Percentiles rank a stretch among this genome's conserved stretches.
Evolutionary conservation across 305 asterid genomes (phyloP).

Genomic region (Fraxinus greggii): DNA sequence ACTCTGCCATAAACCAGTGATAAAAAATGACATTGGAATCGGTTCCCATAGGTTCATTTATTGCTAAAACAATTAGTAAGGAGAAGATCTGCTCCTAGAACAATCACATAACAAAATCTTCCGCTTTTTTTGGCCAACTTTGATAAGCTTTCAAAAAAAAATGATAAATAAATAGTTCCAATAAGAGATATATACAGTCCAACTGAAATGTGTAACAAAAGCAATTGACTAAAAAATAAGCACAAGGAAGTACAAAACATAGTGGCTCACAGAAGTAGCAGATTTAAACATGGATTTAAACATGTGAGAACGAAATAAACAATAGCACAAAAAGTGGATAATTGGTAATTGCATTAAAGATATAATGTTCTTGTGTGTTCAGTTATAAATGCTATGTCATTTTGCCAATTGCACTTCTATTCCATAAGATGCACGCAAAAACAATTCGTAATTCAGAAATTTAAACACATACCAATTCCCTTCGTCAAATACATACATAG

Average conservation of each 20-base stretch:
- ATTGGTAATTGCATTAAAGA: not conserved
- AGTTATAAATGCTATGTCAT: not conserved
- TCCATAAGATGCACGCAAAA: not conserved
- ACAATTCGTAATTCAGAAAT: not conserved
- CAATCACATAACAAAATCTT: not conserved
- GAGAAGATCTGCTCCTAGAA: not conserved
- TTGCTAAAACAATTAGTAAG: not conserved
- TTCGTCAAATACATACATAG: not conserved
- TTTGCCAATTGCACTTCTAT: not conserved
- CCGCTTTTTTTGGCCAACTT: not conserved
- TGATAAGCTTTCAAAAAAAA: not conserved
- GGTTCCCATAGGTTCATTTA: too few species aligned
- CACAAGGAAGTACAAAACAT: not conserved
- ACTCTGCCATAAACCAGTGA: not conserved
- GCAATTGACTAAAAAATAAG: not conserved
- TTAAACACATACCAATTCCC: not conserved
- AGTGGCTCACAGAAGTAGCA: not conserved
- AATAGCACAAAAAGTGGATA: not conserved
- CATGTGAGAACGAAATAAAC: not conserved
- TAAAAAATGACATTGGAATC: not conserved
- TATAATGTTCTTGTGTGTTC: not conserved
- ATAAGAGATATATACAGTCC: not conserved
- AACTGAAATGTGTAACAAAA: not conserved
- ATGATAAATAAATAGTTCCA: not conserved
- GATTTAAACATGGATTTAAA: not conserved